phyloP scores from a whole-genome alignment of 176 grass and related monocot genomes.

The Ensete glaucum region DNA sequence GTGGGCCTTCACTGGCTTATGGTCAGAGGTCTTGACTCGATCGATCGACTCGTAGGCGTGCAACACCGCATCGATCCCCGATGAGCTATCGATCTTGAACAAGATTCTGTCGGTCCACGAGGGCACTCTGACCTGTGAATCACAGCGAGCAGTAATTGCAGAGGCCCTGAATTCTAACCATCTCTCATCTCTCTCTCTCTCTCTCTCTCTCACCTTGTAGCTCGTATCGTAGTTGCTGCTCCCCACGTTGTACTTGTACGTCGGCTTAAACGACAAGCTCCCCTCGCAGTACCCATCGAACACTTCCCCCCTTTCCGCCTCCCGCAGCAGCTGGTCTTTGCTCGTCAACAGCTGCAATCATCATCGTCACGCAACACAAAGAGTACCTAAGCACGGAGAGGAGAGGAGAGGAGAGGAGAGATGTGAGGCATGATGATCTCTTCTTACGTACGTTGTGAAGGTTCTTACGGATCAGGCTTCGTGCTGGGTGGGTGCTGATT shows the following conservation, averaged over 20 bases:
- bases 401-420: not conserved
- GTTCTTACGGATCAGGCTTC: conserved; percentile 49
- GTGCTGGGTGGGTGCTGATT: conserved; percentile 33
- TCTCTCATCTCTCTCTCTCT: no score
- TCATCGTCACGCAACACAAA: not conserved
- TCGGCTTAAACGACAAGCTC: conserved; percentile 48
- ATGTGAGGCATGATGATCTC: not conserved
- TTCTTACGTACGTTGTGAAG: conserved; percentile 37
- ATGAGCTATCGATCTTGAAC: conserved; percentile 49
- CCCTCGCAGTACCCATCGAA: conserved; percentile 60
- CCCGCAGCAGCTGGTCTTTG: conserved; percentile 56
- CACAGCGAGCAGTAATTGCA: not conserved
- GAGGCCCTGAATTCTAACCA: not conserved
- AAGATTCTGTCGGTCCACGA: conserved; percentile 75
- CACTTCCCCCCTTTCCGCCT: conserved; percentile 47
- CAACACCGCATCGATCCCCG: conserved; percentile 42
- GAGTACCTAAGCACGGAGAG: not conserved
- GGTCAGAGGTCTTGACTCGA: conserved; percentile 44
- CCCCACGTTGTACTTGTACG: conserved; percentile 55
- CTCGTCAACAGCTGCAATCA: conserved; percentile 35
- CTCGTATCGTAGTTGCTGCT: conserved; percentile 55
- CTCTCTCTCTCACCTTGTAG: conserved; percentile 31
- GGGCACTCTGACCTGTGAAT: conserved; percentile 48
- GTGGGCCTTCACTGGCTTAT: conserved; percentile 58
- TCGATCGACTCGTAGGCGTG: conserved; percentile 52